Conservation (phyloP, 2,329 filamentous ascomycete species). For the Pseudogymnoascus sp. region DNA sequence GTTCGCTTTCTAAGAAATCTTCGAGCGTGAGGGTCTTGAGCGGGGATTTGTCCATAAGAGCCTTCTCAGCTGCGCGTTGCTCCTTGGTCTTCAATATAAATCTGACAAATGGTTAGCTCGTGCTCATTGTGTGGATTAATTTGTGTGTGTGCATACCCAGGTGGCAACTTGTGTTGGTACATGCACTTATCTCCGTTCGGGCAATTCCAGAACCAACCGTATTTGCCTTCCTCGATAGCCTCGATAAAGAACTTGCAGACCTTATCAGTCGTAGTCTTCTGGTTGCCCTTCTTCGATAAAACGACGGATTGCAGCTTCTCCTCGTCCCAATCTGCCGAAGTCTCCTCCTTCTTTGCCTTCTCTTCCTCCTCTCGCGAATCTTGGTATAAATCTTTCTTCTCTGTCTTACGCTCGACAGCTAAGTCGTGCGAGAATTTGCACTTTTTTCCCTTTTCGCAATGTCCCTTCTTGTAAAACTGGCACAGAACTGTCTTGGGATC, state of each 20-base stretch:
- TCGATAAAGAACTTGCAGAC: slow-evolving; percentile 99
- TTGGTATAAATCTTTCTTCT: slow-evolving; percentile 87
- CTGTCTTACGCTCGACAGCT: slow-evolving; percentile 79
- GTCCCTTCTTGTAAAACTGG: slow-evolving; percentile 94
- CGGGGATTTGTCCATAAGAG: slow-evolving; percentile 89
- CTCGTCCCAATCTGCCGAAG: slow-evolving; percentile 95
- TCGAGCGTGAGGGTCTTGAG: slow-evolving; percentile 91
- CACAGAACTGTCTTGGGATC: slow-evolving; percentile 97
- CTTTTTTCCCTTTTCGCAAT: slow-evolving; percentile 94
- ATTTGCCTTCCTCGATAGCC: slow-evolving; percentile 96
- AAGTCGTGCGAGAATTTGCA: slow-evolving; percentile 97
- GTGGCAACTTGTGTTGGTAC: slow-evolving; percentile 92
- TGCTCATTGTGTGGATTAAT: background rate
- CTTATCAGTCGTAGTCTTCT: slow-evolving; percentile 90
- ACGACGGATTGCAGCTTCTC: slow-evolving; percentile 89
- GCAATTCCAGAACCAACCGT: slow-evolving; percentile 98
- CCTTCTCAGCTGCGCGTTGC: slow-evolving; percentile 91
- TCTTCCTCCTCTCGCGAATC: slow-evolving; percentile 70
- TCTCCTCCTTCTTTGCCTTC: slow-evolving; percentile 76
- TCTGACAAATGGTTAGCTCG: slow-evolving; percentile 40
- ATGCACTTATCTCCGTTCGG: slow-evolving; percentile 98
- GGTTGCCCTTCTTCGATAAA: slow-evolving; percentile 93
- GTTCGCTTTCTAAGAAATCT: slow-evolving; percentile 93
- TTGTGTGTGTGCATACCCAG: slow-evolving; percentile 61
- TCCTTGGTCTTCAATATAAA: slow-evolving; percentile 98